Evolutionary conservation across 2,329 filamentous ascomycete genomes (phyloP), one percentile per base, ranked within the genome.

Genomic region (Cercospora canescens): DNA sequence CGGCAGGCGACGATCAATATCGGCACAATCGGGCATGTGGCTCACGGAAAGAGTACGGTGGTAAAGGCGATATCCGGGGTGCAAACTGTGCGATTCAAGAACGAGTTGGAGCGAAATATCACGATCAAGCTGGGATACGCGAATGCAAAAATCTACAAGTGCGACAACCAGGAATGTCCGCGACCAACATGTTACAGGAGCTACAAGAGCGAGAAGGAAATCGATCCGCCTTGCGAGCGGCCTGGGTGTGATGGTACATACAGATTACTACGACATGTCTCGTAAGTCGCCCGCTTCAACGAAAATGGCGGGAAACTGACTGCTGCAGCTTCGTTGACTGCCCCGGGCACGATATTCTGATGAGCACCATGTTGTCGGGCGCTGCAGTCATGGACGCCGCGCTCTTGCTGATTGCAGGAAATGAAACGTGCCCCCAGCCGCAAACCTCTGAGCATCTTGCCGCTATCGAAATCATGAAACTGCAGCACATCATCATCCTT

Each of bases 341-440:
- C 86, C 95, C 95, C 64, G 95, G 95, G 81, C 95, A 99, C 92
- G 95, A 99, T 84, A 99, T 99, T 93, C 94, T 99, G 80, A 99
- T 99, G 95, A 98, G 94, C 83, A 99, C 95, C 76, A 99, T 99
- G 95, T 90, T 99, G 86, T 99, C 95, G 78, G 95, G 95, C 77
- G 95, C 95, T 75, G 95, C 95, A 71, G 95, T 99, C 87, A 99
- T 99, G 95, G 95, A 99, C 82, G 95, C 95, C 71, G 95, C 95
- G 18, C 88, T 99, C 67, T 88, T 99, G 63, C 87, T 99, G 62
- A 97, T 99, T 79, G 95, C 95, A 69, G 95, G 95, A 79, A 99
- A 99, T 84, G 95, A 99, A 90, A 89, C 92, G 60, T 98, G 95
- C 84, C 95, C 95, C 35, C 95, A 99, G 82, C 95, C 95, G 59